Base-by-base conservation (phyloP, 495 filamentous ascomycete genomes). In the Penicillium argentinense region DNA sequence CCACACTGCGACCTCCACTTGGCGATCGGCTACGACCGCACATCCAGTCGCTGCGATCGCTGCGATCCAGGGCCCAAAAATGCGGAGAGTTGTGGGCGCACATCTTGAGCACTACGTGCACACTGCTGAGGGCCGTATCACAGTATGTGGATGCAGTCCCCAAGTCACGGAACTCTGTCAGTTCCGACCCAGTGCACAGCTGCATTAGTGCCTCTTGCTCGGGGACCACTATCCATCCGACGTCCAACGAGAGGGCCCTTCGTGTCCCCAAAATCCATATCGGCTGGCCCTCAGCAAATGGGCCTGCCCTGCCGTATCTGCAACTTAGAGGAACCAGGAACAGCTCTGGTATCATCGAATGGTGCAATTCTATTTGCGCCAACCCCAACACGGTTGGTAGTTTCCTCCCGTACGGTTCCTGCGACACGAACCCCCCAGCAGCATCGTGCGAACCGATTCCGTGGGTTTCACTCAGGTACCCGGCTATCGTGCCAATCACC, bases 41-140 rank as follows among this genome's bases (percentile, higher is more conserved):
- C 18, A 36, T 21, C 33, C 7, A n/a, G 17, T 36, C 33, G n/a
- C 13, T 34, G 17, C 29, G 22, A 42, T 42, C n/a, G 5, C n/a
- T 12, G 4, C 16, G 21, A 9, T 9, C 18, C 23, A 41, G 37
- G 28, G 28, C 27, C 22, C 25, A 36, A 46, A 51, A 51, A 51
- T 46, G 49, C 49, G 49, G 49, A 51, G 49, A 46, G 3, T 19
- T n/a, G n/a, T n/a, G n/a, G n/a, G n/a, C n/a, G n/a, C n/a, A n/a
- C n/a, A n/a, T n/a, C n/a, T n/a, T n/a, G n/a, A n/a, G n/a, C n/a
- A n/a, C n/a, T n/a, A n/a, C n/a, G n/a, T n/a, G n/a, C n/a, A n/a
- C n/a, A n/a, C n/a, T n/a, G n/a, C n/a, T n/a, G n/a, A n/a, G n/a
- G n/a, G n/a, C n/a, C n/a, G n/a, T n/a, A n/a, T n/a, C n/a, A n/a